Conservation (phyloP, 164 flowering plant species). For the Umbilicus rupestris region DNA sequence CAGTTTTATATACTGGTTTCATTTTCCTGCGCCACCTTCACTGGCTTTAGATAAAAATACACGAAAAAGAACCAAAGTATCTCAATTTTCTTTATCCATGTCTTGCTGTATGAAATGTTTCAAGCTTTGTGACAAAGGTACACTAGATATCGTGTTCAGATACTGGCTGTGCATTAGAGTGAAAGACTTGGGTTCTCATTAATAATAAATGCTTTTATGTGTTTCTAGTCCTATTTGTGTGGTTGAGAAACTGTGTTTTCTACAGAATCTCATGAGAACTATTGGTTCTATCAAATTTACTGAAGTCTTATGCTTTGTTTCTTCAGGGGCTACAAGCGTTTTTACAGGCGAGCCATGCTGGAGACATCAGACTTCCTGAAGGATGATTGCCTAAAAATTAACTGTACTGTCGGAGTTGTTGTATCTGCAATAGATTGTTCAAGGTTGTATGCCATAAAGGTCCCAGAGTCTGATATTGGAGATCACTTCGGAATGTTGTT, state of each 20-base stretch:
- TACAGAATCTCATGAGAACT: neutral
- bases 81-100: no score
- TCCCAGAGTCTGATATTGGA: slow-evolving; percentile 82
- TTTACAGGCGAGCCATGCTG: slow-evolving; percentile 70
- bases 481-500: slow-evolving; percentile 60
- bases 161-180: no score
- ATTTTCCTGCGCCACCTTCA: no score
- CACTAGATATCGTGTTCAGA: no score
- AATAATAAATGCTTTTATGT: no score
- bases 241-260: neutral
- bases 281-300: neutral
- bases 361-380: slow-evolving; percentile 87
- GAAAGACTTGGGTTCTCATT: no score
- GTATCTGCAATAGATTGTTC: slow-evolving; percentile 71
- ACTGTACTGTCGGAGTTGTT: slow-evolving; percentile 94
- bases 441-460: slow-evolving; percentile 52
- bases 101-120: no score
- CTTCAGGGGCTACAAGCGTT: slow-evolving; percentile 95
- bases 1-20: no score
- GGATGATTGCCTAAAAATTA: slow-evolving; percentile 74
- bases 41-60: no score
- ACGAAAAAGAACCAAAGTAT: no score
- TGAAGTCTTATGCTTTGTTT: neutral
- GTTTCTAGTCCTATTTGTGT: neutral
- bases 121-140: no score